These are phyloP conservation scores for Verticillium klebahnii DNA, from an alignment of 2,329 filamentous ascomycete genomes.

Conservation along the genomic window DNA sequence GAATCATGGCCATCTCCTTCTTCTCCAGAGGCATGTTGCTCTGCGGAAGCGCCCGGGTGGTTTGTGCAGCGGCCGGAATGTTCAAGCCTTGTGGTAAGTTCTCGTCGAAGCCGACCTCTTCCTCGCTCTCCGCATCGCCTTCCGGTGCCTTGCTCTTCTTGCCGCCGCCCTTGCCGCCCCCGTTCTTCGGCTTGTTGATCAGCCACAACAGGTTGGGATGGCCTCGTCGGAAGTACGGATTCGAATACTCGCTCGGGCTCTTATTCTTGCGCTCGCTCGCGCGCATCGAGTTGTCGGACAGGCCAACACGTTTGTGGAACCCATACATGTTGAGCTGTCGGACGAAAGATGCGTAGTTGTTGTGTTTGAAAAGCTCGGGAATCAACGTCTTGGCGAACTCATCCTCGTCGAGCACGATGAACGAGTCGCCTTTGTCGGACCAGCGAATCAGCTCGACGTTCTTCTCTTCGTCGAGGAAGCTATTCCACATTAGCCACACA, in stretches of 20 bases:
- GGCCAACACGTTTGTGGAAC: constrained; percentile 90
- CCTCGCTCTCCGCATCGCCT: constrained; percentile 66
- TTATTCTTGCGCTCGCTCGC: constrained; percentile 97
- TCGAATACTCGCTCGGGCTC: constrained; percentile 96
- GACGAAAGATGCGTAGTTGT: constrained; percentile 96
- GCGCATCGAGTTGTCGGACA: constrained; percentile 97
- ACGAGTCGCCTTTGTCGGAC: constrained; percentile 95
- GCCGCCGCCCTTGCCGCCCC: constrained; percentile 50
- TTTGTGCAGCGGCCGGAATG: neutral
- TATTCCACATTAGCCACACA: constrained; percentile 28
- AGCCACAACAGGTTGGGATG: constrained; percentile 92
- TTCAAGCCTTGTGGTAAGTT: constrained; percentile 4
- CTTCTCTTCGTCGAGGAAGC: constrained; percentile 88
- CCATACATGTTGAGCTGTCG: constrained; percentile 96
- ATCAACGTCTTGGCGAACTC: constrained; percentile 97
- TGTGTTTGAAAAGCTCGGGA: constrained; percentile 98
- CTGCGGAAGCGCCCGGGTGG: constrained; percentile 32
- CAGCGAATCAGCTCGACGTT: constrained; percentile 95
- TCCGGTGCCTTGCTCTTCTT: constrained; percentile 60
- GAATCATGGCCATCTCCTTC: constrained; percentile 73
- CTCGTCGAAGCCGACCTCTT: constrained; percentile 41
- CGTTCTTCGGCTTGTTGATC: constrained; percentile 89
- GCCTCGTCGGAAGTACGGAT: constrained; percentile 91
- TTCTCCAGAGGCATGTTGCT: constrained; percentile 49
- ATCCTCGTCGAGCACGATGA: constrained; percentile 94